Evolutionary conservation across 768 basidiomycete genomes (phyloP).

Genomic region (Pleurotus eryngii): DNA sequence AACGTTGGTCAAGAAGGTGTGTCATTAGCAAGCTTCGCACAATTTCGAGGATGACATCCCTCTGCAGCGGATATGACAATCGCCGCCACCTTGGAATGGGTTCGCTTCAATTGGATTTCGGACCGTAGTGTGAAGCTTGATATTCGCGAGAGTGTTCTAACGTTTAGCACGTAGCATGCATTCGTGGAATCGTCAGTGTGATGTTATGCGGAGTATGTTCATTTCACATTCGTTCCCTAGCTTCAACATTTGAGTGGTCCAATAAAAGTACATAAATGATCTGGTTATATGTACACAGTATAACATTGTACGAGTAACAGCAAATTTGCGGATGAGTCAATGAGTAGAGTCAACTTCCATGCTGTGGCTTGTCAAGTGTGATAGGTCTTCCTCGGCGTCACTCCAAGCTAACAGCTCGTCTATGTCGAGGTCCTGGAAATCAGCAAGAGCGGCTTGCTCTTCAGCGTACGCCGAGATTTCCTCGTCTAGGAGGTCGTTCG

Average conservation of each 20-base stretch:
- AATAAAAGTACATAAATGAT: too few relatives aligned
- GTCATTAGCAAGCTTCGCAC: slow-evolving; percentile 15
- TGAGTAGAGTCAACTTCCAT: neutral
- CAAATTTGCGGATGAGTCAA: neutral
- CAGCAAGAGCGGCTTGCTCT: slow-evolving; percentile 12
- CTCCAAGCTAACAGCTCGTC: slow-evolving; percentile 9
- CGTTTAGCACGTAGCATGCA: slow-evolving; percentile 67
- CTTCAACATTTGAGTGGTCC: too few relatives aligned
- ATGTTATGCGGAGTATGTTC: too few relatives aligned
- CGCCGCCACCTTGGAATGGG: slow-evolving; percentile 64
- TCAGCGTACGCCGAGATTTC: slow-evolving; percentile 14
- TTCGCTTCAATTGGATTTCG: slow-evolving; percentile 81
- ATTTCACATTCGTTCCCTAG: too few relatives aligned
- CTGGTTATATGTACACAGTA: neutral
- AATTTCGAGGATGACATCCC: neutral
- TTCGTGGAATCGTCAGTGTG: too few relatives aligned
- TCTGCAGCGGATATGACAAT: slow-evolving; percentile 34
- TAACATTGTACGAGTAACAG: neutral
- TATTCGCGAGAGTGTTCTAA: slow-evolving; percentile 78
- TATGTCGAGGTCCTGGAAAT: slow-evolving; percentile 10
- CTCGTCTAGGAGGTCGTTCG: slow-evolving; percentile 7
- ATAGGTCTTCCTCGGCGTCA: slow-evolving; percentile 8
- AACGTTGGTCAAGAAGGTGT: slow-evolving; percentile 81
- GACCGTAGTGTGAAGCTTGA: slow-evolving; percentile 80
- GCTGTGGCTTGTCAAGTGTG: neutral